Evolutionary conservation across 2,329 filamentous ascomycete genomes (phyloP).

Genomic region (Spiromastix sp.): DNA sequence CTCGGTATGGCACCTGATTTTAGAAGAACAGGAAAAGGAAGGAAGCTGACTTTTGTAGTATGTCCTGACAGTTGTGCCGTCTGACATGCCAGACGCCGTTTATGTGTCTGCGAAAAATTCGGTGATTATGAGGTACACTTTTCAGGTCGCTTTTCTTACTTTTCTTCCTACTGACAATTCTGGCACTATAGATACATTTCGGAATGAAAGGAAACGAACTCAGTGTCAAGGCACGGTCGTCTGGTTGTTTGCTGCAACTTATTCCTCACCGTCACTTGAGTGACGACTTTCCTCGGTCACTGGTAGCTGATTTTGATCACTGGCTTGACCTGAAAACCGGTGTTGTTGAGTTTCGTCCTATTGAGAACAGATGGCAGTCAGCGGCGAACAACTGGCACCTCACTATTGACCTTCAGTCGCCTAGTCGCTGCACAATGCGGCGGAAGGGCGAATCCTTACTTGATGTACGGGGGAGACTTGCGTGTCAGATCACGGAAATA

Average conservation of each 20-base stretch:
- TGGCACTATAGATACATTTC: constrained; percentile 14
- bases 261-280: constrained; percentile 17
- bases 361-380: constrained; percentile 17
- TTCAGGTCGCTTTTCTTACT: background rate
- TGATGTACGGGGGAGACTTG: constrained; percentile 26
- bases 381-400: constrained; percentile 16
- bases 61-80: constrained; percentile 25
- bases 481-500: constrained; percentile 18
- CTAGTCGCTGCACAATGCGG: constrained; percentile 3
- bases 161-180: constrained; percentile 7
- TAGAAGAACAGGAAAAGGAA: constrained; percentile 6
- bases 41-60: constrained; percentile 7
- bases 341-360: constrained; percentile 17
- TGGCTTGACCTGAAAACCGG: constrained; percentile 30
- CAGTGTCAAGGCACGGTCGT: constrained; percentile 8
- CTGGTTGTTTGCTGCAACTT: constrained; percentile 10
- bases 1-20: constrained; percentile 12
- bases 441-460: constrained; percentile 18
- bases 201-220: constrained; percentile 11
- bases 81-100: constrained; percentile 23
- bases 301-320: constrained; percentile 31
- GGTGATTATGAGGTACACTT: constrained; percentile 16
- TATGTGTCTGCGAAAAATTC: constrained; percentile 22
- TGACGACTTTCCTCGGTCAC: constrained; percentile 17
- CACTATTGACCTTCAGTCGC: constrained; percentile 1